phyloP scores from a whole-genome alignment of 2,329 filamentous ascomycete species.

The Pleoardoris graminearum region DNA sequence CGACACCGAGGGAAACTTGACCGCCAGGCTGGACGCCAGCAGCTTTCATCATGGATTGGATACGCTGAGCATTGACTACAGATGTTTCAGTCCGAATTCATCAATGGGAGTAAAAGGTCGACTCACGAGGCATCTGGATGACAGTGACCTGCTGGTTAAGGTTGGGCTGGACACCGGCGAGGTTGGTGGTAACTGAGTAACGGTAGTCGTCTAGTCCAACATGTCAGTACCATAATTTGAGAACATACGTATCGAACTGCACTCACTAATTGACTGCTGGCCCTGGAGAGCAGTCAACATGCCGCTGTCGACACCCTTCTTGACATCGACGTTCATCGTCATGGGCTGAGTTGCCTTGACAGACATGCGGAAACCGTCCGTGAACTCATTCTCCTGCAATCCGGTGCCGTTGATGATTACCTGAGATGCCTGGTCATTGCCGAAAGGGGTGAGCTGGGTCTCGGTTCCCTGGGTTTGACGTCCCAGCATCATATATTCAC shows the following conservation, averaged over 20 bases:
- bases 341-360: constrained; percentile 42
- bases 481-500: constrained; percentile 45
- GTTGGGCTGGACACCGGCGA: constrained; percentile 38
- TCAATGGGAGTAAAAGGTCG: neutral
- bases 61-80: constrained; percentile 40
- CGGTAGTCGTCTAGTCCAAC: constrained; percentile 37
- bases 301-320: constrained; percentile 37
- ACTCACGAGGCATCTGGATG: constrained; percentile 43
- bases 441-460: constrained; percentile 38
- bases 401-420: constrained; percentile 41
- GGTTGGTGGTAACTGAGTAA: constrained; percentile 40
- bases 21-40: constrained; percentile 36
- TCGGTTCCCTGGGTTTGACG: constrained; percentile 44
- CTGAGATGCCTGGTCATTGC: constrained; percentile 26
- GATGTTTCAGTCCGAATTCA: constrained; percentile 15
- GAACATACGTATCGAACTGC: neutral
- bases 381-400: constrained; percentile 45
- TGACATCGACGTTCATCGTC: constrained; percentile 42
- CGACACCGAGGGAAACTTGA: constrained; percentile 39
- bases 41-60: constrained; percentile 43
- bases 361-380: constrained; percentile 45
- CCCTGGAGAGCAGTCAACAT: constrained; percentile 41
- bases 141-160: constrained; percentile 44
- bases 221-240: neutral
- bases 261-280: constrained; percentile 35